Evolutionary conservation across 768 basidiomycete species (phyloP).

Genomic region (Lactarius hengduanensis): DNA sequence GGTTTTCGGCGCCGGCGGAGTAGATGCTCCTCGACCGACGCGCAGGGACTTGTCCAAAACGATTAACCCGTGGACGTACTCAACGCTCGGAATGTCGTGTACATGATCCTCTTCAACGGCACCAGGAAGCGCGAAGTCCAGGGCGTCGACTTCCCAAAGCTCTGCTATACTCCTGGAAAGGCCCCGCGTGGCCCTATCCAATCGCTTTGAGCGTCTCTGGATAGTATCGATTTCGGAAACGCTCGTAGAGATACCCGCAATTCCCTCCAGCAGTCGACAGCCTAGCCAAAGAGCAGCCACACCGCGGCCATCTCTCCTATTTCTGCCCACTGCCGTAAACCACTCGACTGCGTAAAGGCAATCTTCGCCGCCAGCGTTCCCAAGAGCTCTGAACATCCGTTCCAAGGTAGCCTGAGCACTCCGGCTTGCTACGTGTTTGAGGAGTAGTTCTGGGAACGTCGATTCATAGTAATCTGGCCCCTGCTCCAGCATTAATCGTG

Average conservation of each 20-base stretch:
- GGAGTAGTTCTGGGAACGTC: constrained; percentile 58
- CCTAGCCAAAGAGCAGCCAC: constrained; percentile 86
- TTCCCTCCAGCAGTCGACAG: constrained; percentile 71
- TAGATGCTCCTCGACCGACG: constrained; percentile 40
- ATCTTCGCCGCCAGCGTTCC: constrained; percentile 62
- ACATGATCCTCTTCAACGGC: constrained; percentile 31
- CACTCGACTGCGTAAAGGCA: constrained; percentile 82
- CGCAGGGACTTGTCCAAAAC: constrained; percentile 35
- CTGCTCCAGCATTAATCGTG: constrained; percentile 56
- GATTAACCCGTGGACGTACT: constrained; percentile 24
- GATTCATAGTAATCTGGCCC: constrained; percentile 39
- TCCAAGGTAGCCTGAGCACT: constrained; percentile 55
- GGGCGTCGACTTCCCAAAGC: constrained; percentile 58
- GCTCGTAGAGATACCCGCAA: constrained; percentile 49
- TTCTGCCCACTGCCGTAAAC: constrained; percentile 58
- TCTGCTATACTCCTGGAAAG: constrained; percentile 64
- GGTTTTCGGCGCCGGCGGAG: constrained; percentile 32
- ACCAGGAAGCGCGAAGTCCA: constrained; percentile 26
- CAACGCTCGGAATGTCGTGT: constrained; percentile 17
- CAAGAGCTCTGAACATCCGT: constrained; percentile 72
- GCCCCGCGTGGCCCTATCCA: constrained; percentile 64
- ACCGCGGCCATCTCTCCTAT: constrained; percentile 45
- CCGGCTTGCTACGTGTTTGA: constrained; percentile 55
- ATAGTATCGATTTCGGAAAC: constrained; percentile 29
- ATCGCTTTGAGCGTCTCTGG: constrained; percentile 42